Evolutionary conservation across 2,329 filamentous ascomycete genomes (phyloP), one percentile per base, ranked within the genome.

Genomic region (Orbilia brochopaga): DNA sequence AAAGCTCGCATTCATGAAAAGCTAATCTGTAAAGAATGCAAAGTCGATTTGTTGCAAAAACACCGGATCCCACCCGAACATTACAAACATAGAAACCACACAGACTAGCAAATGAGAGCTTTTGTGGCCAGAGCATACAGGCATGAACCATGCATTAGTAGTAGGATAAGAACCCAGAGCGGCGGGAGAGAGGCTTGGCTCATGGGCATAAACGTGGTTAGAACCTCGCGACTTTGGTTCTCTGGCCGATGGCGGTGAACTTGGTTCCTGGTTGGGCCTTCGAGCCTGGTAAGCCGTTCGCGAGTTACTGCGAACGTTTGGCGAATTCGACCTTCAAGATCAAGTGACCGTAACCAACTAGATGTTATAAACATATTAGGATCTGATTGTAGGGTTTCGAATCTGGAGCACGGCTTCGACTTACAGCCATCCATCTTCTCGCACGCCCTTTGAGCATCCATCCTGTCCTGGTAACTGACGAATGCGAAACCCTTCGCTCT

Each of bases 401-500:
- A 21, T 35, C 24, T 42, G 1, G 11, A 23, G 23, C 27, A 37
- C 24, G 15, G 17, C 30, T 30, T 53, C 15, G 51, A 83, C 84
- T 80, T 83, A 86, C 83, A 97, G 78, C 94, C 94, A 82, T 99
- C 94, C 91, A 99, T 93, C 86, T 96, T 97, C 83, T 90, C 89
- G 83, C 91, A 96, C 44, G 94, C 94, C 83, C 90, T 90, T 77
- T 90, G 90, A 76, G 94, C 94, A 81, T 99, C 94, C 76, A 84
- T 81, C 76, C 94, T 85, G 80, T 99, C 94, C 72, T 89, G 90
- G 79, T 94, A 99, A 81, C 91, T 96, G 84, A 99, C 96, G 81
- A 99, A 99, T 24, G 95, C 95, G 80, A 99, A 99, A 74, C 94
- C 94, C 87, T 99, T 99, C 77, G 94, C 94, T 80, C 93, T 84